Evolutionary conservation across 2,329 filamentous ascomycete species (phyloP), one percentile per base, ranked within the genome.

Genomic region (Pyrenophora graminea): DNA sequence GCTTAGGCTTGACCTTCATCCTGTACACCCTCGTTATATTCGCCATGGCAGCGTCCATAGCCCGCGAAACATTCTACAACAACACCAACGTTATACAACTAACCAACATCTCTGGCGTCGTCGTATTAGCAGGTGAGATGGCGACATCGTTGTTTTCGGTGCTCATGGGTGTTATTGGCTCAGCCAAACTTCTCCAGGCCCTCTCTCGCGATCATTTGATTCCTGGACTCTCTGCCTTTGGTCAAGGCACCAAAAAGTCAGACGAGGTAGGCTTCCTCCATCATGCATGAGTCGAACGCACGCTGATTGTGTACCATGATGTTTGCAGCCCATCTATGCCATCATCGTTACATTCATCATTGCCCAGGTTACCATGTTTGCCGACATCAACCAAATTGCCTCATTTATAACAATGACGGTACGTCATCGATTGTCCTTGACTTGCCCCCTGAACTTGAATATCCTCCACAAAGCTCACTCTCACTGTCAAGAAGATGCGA

Each of bases 341-440:
- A 88, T 95, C 45, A 71, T 93, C 17, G 72, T 91, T 30, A 94
- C 90, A 0, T 93, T 88, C 65, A 59, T 82, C 3, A 82, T 93
- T 48, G 86, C 90, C 1, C 91, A 96, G 67, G 58, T 92, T 23
- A 90, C 90, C 0, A 87, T 95, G 73, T 82, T 96, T 43, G 88
- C 89, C 38, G 85, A 95, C 64, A 83, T 96, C 59, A 94, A 96
- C 69, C 88, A 90, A 66, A 95, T 96, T 62, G 91, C 91, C 5
- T 93, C 90, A 0, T 85, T 95, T 50, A 90, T 95, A 39, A 93
- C 91, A 2, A 95, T 95, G 89, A 89, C 89, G n/a, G 62, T 64
- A 57, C 1, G 59, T 54, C 15, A 13, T 5, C 12, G 17, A 36
- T 42, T 4, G 15, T 4, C 9, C 18, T 17, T 21, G 25, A 25